phyloP scores from a whole-genome alignment of 257 asterid genomes.

The Solanum etuberosum region DNA sequence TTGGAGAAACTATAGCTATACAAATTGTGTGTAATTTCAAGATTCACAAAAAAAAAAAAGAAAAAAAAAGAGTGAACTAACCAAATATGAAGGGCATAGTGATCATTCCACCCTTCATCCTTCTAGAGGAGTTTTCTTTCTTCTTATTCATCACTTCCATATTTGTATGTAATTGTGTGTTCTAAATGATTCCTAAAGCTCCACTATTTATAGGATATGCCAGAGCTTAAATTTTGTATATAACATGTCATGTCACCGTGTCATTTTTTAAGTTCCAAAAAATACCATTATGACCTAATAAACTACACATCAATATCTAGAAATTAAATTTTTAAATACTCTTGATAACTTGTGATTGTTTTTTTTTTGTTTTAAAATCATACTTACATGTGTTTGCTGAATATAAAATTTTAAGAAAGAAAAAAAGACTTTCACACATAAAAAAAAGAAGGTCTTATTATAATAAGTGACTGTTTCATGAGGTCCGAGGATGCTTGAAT shows the following conservation, averaged over 20 bases:
- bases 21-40: neutral
- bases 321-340: neutral
- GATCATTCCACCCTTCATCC: conserved; percentile 60
- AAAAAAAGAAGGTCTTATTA: neutral
- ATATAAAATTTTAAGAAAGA: neutral
- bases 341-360: neutral
- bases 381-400: neutral
- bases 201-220: conserved; percentile 33
- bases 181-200: neutral
- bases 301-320: neutral
- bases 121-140: conserved; percentile 8
- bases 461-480: neutral
- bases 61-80: conserved; percentile 15
- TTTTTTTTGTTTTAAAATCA: neutral
- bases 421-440: neutral
- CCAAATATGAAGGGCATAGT: conserved; percentile 94
- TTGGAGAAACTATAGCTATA: neutral
- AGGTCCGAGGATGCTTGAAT: neutral
- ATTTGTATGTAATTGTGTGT: neutral
- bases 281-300: neutral
- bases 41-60: neutral
- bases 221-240: neutral
- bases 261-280: neutral
- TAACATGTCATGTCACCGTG: neutral
- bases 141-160: conserved; percentile 22